These are phyloP conservation scores for Cutaneotrichosporon mucoides DNA, from an alignment of 1,284 basidiomycete genomes.

Conservation along the genomic window DNA sequence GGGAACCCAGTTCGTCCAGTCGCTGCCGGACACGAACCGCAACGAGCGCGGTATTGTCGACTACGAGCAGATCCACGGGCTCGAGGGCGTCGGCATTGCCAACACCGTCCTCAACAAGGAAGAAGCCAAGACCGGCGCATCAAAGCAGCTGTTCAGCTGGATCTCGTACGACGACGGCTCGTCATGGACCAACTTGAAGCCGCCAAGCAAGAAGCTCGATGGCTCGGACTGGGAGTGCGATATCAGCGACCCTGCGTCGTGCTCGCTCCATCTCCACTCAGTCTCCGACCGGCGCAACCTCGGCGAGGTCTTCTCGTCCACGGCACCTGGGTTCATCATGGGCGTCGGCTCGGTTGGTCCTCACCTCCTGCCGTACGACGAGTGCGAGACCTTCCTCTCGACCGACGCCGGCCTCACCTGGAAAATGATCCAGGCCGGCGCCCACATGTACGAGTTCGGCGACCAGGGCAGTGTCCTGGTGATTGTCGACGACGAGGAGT, in stretches of 20 bases:
- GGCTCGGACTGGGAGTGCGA: constrained; percentile 65
- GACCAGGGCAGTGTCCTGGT: constrained; percentile 81
- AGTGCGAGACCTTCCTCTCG: constrained; percentile 90
- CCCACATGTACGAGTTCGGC: constrained; percentile 94
- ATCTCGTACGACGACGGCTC: constrained; percentile 93
- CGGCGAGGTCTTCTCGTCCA: constrained; percentile 87
- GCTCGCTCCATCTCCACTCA: constrained; percentile 86
- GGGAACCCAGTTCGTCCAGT: constrained; percentile 92
- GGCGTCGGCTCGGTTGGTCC: constrained; percentile 84
- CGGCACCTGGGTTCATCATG: constrained; percentile 91
- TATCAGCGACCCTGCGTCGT: constrained; percentile 56
- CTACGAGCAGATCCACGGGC: constrained; percentile 82
- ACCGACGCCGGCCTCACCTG: constrained; percentile 84
- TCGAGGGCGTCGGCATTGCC: constrained; percentile 88
- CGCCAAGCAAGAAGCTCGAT: constrained; percentile 62
- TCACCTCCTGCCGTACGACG: constrained; percentile 67
- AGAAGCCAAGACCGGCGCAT: constrained; percentile 64
- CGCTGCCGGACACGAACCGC: constrained; percentile 82
- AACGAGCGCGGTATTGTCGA: constrained; percentile 86
- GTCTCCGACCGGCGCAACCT: constrained; percentile 88
- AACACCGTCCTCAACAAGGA: constrained; percentile 80
- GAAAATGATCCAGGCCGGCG: constrained; percentile 69
- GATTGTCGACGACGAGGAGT: constrained; percentile 78
- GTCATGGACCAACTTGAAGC: constrained; percentile 66
- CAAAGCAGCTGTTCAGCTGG: constrained; percentile 66